phyloP scores from a whole-genome alignment of 2,329 filamentous ascomycete genomes.

The Macrophomina phaseolina region DNA sequence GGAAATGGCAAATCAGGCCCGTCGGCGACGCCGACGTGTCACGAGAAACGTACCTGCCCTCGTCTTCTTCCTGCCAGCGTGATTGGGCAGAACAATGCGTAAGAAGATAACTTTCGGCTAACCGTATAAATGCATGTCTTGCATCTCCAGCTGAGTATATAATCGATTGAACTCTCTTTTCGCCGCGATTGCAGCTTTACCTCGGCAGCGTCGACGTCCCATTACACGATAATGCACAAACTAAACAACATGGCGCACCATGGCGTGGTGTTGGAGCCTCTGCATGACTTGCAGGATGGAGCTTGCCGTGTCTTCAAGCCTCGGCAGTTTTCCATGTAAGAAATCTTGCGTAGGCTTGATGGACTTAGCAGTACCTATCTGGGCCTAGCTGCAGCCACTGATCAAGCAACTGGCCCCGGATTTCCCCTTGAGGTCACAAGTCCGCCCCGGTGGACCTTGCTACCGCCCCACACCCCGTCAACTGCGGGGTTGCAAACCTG shows the following conservation, averaged over 20 bases:
- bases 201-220: not conserved
- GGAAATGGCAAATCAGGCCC: too few relatives aligned
- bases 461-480: not conserved
- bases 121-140: too few relatives aligned
- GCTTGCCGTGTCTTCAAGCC: not conserved
- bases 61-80: too few relatives aligned
- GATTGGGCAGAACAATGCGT: too few relatives aligned
- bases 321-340: conserved; percentile 12
- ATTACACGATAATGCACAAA: not conserved
- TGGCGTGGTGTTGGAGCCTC: not conserved
- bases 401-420: not conserved
- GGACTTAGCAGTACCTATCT: not conserved
- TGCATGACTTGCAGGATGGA: conserved; percentile 6
- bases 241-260: not conserved
- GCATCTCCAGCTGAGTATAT: too few relatives aligned
- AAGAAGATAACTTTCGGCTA: too few relatives aligned
- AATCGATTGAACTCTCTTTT: too few relatives aligned
- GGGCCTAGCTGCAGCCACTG: conserved; percentile 7
- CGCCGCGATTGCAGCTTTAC: not conserved
- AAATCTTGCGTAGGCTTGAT: conserved; percentile 21
- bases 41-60: too few relatives aligned
- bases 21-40: too few relatives aligned
- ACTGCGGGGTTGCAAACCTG: conserved; percentile 22
- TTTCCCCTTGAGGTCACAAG: not conserved
- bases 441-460: not conserved